phyloP scores from a whole-genome alignment of 2,329 filamentous ascomycete species.

The Microcera coccophila region DNA sequence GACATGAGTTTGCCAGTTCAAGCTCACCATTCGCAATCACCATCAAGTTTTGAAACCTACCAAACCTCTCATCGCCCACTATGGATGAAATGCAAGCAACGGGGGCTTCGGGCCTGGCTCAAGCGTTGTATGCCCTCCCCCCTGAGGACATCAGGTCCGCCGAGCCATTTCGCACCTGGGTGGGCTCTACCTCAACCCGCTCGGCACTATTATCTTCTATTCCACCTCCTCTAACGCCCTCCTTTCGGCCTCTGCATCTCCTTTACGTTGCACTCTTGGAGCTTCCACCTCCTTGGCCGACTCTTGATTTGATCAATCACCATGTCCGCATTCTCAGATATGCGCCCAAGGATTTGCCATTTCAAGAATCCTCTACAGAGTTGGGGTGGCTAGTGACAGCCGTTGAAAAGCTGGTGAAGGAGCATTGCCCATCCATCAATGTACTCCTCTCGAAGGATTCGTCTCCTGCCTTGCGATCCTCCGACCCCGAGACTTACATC shows the following conservation, averaged over 20 bases:
- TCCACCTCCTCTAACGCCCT: conserved; percentile 15
- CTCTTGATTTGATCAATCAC: conserved; percentile 30
- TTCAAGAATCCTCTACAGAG: too few relatives aligned
- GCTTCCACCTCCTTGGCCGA: conserved; percentile 27
- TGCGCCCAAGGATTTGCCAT: conserved; percentile 32
- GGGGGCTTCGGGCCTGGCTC: too few relatives aligned
- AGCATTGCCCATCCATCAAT: conserved; percentile 37
- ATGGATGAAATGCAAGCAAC: too few relatives aligned
- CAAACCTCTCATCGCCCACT: too few relatives aligned
- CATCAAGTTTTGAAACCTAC: too few relatives aligned
- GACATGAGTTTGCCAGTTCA: too few relatives aligned
- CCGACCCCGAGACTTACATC: conserved; percentile 25
- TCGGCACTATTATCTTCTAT: conserved; percentile 16
- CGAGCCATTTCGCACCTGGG: too few relatives aligned
- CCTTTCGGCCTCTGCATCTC: conserved; percentile 24
- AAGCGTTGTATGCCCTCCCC: too few relatives aligned
- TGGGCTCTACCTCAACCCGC: too few relatives aligned
- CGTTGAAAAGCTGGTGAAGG: conserved; percentile 24
- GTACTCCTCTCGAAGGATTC: conserved; percentile 31
- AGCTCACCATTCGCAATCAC: too few relatives aligned
- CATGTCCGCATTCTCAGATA: conserved; percentile 34
- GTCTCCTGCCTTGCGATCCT: conserved; percentile 28
- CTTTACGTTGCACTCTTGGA: conserved; percentile 23
- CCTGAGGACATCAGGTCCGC: too few relatives aligned
- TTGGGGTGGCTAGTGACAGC: conserved; percentile 13